These are phyloP conservation scores for Austroboletus olivaceoglutinosus DNA, from an alignment of 1,284 basidiomycete genomes.

Conservation along the genomic window DNA sequence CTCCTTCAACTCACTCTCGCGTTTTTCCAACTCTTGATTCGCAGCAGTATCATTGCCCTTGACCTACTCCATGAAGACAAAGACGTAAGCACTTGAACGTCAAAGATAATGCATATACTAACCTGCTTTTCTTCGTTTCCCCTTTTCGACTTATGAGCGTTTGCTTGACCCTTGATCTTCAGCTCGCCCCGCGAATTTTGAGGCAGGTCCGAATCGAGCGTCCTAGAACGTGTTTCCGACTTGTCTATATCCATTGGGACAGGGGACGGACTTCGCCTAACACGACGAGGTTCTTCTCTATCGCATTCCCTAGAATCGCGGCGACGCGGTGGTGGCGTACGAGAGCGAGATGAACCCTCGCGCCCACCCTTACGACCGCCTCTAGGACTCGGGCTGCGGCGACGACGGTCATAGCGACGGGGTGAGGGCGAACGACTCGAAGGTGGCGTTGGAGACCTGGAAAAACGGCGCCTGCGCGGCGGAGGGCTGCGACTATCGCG, in stretches of 20 bases:
- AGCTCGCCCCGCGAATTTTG: constrained; percentile 47
- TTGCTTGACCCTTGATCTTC: constrained; percentile 66
- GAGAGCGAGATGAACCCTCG: constrained; percentile 27
- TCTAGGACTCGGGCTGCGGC: constrained; percentile 38
- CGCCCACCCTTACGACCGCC: constrained; percentile 32
- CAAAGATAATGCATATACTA: constrained; percentile 17
- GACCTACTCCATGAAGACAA: constrained; percentile 21
- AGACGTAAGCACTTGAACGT: constrained; percentile 2
- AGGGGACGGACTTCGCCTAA: constrained; percentile 26
- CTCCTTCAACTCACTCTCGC: constrained; percentile 76
- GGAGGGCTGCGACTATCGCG: constrained; percentile 59
- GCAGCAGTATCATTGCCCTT: constrained; percentile 10
- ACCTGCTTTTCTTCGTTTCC: constrained; percentile 38
- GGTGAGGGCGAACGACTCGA: constrained; percentile 45
- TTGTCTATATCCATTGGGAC: constrained; percentile 47
- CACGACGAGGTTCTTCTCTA: constrained; percentile 27
- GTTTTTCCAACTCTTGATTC: constrained; percentile 49
- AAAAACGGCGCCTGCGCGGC: constrained; percentile 50
- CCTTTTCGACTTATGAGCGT: constrained; percentile 53
- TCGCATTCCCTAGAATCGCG: constrained; percentile 31
- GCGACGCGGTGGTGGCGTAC: constrained; percentile 25
- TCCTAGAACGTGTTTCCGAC: constrained; percentile 17
- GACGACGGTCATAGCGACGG: constrained; percentile 29
- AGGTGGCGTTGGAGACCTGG: constrained; percentile 37
- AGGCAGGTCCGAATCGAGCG: constrained; percentile 33